Evolutionary conservation across 345 rosid species (phyloP), one percentile per base, ranked within the genome.

Genomic region (Salix viminalis): DNA sequence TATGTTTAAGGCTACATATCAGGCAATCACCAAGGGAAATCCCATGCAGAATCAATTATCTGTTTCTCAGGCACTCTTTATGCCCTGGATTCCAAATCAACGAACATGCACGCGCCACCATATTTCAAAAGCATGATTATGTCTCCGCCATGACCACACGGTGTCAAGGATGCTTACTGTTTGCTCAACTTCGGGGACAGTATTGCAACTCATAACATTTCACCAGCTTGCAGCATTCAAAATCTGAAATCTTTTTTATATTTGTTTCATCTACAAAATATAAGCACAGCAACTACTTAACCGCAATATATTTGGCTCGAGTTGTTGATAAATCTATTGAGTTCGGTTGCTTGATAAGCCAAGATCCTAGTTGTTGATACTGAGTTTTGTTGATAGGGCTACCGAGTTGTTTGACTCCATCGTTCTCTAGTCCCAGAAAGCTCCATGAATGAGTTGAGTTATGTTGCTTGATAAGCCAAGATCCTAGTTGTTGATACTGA

Each of bases 21-120:
- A 93, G 83, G 83, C 97, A 23, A 90, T 92, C 74, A 91, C 99
- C 67, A 90, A 88, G 89, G 99, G 96, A 41, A 93, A 93, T 73
- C 86, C 87, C 61, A 90, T 86, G 90, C 93, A 97, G 98, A 93
- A 91, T 85, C 75, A 89, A 56, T 84, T 93, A 2, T 77, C 93
- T 2, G 92, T 90, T 24, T 88, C 97, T 39, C 80, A 66, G 6
- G 9, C n/a, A 78, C 79, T 64, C 80, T 87, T 19, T 96, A 89
- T 72, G 79, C 89, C 5, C 92, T 96, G 99, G 96, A 96, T 67
- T 85, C 91, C 36, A 87, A 86, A 60, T 96, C 97, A 39, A 93
- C 97, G 62, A 91, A 91, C 88, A 92, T 93, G 78, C 98, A 93
- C 10, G 98, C 93, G 79, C 96, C 99, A 9, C 98, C 97, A 2